Conservation (phyloP, 177 flowering plant species). For the Vitis hybrid region DNA sequence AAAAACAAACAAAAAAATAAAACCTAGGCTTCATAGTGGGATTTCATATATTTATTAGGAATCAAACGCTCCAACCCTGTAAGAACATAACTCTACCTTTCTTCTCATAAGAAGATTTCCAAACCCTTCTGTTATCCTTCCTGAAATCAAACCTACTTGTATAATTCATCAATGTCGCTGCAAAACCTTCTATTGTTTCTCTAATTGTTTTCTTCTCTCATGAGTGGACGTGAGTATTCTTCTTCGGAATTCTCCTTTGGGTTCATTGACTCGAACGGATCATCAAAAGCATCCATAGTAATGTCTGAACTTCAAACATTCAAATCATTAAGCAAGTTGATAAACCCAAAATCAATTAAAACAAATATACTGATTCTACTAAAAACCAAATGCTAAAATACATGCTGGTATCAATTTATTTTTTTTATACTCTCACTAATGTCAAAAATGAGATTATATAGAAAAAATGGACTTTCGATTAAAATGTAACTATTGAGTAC, state of each 20-base stretch:
- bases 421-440: too few relatives aligned
- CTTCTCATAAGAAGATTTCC: slow-evolving; percentile 17
- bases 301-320: slow-evolving; percentile 19
- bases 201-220: slow-evolving; percentile 9
- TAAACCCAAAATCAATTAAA: neutral
- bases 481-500: too few relatives aligned
- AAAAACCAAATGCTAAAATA: neutral
- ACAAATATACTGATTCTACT: neutral
- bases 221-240: slow-evolving; percentile 13
- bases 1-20: neutral
- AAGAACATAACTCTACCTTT: slow-evolving; percentile 27
- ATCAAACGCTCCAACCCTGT: neutral
- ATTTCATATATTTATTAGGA: neutral
- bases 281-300: slow-evolving; percentile 14
- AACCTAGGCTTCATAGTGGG: neutral
- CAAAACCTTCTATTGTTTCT: slow-evolving; percentile 14
- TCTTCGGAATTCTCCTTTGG: slow-evolving; percentile 20
- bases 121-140: slow-evolving; percentile 5
- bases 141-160: slow-evolving; percentile 3
- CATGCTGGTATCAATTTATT: neutral
- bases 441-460: too few relatives aligned
- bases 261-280: slow-evolving; percentile 15
- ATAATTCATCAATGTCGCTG: slow-evolving; percentile 5
- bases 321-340: slow-evolving; percentile 3
- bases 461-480: too few relatives aligned